Base-by-base conservation (phyloP, 2,329 filamentous ascomycete genomes). In the Botrytis deweyae region DNA sequence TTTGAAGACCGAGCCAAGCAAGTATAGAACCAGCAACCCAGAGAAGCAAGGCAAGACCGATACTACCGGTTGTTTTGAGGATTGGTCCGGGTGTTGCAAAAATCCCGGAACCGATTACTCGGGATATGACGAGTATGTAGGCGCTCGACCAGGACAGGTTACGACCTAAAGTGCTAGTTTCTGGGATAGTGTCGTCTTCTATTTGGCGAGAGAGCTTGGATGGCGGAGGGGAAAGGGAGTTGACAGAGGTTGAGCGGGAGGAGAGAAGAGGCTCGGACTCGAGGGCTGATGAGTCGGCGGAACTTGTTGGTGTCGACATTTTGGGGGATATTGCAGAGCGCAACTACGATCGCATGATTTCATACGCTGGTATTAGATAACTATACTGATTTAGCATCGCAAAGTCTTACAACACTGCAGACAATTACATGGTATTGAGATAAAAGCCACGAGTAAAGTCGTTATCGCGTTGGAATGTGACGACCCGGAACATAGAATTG, bases 41-140 rank as follows among this genome's bases (percentile, higher is more conserved):
- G 9, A 89, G 81, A 42, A 88, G 82, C 8, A 89, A 80, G 16
- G 85, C 82, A 55, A 88, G 83, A 1, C 88, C 88, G 4, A 89
- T 86, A 14, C 90, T 93, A 1, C 92, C 92, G 2, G 90, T 88
- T 0, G 88, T 87, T 55, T 88, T 86, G 4, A 92, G 85, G 68
- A 94, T 92, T 7, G 90, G 86, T 0, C 91, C 91, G 0, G 92
- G 92, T 86, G 82, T 80, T 10, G 79, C 78, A 63, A 80, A 80
- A 63, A 80, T 79, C 0, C 79, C 79, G 5, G 74, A 76, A 1
- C 79, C 79, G 33, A 80, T 79, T 2, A 80, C 77, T 18, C 79
- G 75, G n/a, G 78, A 79, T 33, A 80, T 79, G 9, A 78, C 76
- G 68, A 79, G 75, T n/a, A 80, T 79, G 70, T 80, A 79, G 12